Evolutionary conservation across 805 yeast species (phyloP).

Genomic region (Candida insectorum): DNA sequence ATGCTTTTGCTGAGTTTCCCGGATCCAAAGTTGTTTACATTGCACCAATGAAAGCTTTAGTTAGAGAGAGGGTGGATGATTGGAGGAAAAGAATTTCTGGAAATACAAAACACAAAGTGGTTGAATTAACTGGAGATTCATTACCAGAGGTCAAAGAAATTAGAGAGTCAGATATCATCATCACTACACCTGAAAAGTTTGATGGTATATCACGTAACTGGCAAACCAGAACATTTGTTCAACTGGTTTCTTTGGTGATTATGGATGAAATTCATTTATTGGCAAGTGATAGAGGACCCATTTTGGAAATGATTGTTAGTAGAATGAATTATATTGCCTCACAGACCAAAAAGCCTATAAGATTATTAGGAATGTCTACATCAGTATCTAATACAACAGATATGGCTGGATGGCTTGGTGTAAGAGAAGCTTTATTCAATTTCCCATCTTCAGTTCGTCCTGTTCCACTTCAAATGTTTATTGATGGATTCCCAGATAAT

Average conservation of each 20-base stretch:
- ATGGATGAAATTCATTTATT: constrained; percentile 85
- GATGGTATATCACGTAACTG: constrained; percentile 87
- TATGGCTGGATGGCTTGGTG: constrained; percentile 83
- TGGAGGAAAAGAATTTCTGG: constrained; percentile 59
- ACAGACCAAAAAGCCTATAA: constrained; percentile 55
- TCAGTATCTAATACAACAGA: constrained; percentile 85
- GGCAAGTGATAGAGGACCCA: constrained; percentile 85
- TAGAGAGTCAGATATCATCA: constrained; percentile 66
- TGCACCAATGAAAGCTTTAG: constrained; percentile 89
- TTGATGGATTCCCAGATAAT: constrained; percentile 82
- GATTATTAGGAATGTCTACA: constrained; percentile 77
- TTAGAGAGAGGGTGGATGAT: constrained; percentile 78
- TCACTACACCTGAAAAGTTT: constrained; percentile 84
- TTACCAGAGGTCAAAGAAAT: constrained; percentile 68
- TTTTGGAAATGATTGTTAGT: constrained; percentile 85
- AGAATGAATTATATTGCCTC: constrained; percentile 73
- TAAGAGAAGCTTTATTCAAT: constrained; percentile 69
- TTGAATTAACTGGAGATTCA: constrained; percentile 82
- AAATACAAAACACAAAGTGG: constrained; percentile 48
- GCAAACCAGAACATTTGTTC: constrained; percentile 76
- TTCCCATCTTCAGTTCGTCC: constrained; percentile 83
- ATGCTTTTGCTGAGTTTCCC: constrained; percentile 82
- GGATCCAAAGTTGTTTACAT: constrained; percentile 77
- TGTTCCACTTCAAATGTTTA: constrained; percentile 81
- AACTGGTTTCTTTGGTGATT: constrained; percentile 67